These are phyloP conservation scores for Medicago ruthenica DNA, from an alignment of 306 rosid genomes.

Conservation along the genomic window DNA sequence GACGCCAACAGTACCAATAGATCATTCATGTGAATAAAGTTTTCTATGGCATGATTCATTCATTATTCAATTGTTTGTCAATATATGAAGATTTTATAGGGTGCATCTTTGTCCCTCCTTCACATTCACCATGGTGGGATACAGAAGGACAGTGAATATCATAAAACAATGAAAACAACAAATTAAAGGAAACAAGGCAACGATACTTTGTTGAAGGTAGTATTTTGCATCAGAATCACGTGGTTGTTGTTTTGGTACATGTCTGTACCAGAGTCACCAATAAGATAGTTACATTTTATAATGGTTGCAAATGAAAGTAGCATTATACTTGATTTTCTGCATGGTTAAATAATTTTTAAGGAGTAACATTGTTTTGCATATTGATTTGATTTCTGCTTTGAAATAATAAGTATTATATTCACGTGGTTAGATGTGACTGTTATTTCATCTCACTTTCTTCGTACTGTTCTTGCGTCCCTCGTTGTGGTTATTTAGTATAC, in stretches of 20 bases:
- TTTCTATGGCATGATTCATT: conserved; percentile 10
- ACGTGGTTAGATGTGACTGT: conserved; percentile 19
- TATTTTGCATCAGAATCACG: neutral
- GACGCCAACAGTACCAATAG: neutral
- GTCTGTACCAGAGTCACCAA: neutral
- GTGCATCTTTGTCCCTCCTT: neutral
- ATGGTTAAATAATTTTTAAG: conserved; percentile 15
- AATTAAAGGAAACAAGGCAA: neutral
- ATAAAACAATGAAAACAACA: neutral
- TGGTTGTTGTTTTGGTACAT: neutral
- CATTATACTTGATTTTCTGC: conserved; percentile 23
- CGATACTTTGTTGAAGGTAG: neutral
- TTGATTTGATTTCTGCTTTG: conserved; percentile 24
- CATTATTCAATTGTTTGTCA: conserved; percentile 1
- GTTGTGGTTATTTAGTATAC: conserved; percentile 23
- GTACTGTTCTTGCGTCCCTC: neutral
- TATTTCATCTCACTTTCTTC: conserved; percentile 29
- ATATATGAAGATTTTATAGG: neutral
- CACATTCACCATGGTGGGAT: neutral
- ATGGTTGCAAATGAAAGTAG: conserved; percentile 10
- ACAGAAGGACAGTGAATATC: neutral
- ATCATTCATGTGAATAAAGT: conserved; percentile 28
- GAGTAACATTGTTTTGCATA: conserved; percentile 26
- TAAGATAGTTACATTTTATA: conserved; percentile 25
- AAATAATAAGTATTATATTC: neutral